Evolutionary conservation across 371 early-diverging fungal genomes (phyloP), one percentile per base, ranked within the genome.

Genomic region (Haplosporangium sp.): DNA sequence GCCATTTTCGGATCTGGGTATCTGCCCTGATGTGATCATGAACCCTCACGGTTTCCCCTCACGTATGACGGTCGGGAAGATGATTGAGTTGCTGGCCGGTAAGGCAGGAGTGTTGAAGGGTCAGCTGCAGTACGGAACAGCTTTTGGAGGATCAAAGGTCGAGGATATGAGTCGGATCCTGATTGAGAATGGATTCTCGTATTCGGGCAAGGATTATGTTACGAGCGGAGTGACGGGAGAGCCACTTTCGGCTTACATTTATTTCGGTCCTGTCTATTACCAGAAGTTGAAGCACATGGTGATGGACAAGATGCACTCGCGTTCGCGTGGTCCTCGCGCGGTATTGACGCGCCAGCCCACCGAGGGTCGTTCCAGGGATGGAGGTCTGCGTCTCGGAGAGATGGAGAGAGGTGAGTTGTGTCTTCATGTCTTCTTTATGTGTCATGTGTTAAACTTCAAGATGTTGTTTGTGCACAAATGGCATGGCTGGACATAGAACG

Each of bases 21-120:
- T 99, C 18, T 88, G 87, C 37, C 99, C 99, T 2, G 99, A 99
- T 83, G 94, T 99, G 58, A 98, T 99, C 84, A 99, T 99, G 99
- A 99, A 99, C 86, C 99, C 99, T 40, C 99, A 99, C 86, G 99
- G 99, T 80, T 99, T 99, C 92, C 99, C 99, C 36, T 96, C 96
- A 23, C 97, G 99, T 86, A 99, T 99, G 99, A 99, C 99, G 23
- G 99, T 99, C 6, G 99, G 99, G 57, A 99, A 99, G 83, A 98
- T 99, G 93, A 95, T 99, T 81, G 99, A 99, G 85, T 82, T 98
- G 63, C 81, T 99, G 55, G 95, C 96, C 8, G 99, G 99, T 66
- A 99, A 99, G 83, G 99, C 99, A 0, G 99, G 98, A 55, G 95
- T 99, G 3, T 74, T 99, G 64, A 92, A 92, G 68, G 99, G 99